These are phyloP conservation scores for Quercus gilva DNA, from an alignment of 306 rosid genomes.

Conservation along the genomic window DNA sequence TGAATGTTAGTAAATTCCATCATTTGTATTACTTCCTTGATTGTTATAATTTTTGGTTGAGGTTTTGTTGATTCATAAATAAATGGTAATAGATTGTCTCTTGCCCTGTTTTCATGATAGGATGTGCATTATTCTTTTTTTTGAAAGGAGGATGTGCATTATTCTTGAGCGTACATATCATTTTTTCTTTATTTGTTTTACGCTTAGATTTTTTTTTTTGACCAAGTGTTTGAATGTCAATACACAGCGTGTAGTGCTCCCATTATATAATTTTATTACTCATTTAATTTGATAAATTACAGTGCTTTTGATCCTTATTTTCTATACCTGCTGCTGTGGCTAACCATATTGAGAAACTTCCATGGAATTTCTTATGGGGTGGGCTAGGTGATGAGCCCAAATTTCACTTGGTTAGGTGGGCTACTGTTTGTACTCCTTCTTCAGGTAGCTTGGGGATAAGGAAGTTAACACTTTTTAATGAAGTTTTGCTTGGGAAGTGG, in stretches of 20 bases:
- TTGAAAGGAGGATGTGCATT: slow-evolving; percentile 1
- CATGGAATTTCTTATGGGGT: too few species aligned
- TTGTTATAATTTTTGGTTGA: slow-evolving; percentile 20
- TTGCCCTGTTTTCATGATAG: slow-evolving; percentile 9
- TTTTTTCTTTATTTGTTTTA: background rate
- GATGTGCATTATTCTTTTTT: slow-evolving; percentile 3
- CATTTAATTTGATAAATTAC: background rate
- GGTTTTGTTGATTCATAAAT: slow-evolving; percentile 20
- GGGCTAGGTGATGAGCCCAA: too few species aligned
- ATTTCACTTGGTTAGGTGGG: too few species aligned
- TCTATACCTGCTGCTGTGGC: too few species aligned
- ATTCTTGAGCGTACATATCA: slow-evolving; percentile 4
- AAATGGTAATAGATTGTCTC: slow-evolving; percentile 11
- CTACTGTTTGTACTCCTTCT: too few species aligned
- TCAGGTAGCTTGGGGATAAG: too few species aligned
- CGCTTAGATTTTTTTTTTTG: background rate
- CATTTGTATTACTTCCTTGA: slow-evolving; percentile 41
- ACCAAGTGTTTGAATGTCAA: slow-evolving; percentile 11
- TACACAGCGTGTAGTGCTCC: background rate
- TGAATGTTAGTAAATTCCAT: slow-evolving; percentile 71
- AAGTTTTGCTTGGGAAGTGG: too few species aligned
- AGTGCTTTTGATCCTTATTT: too few species aligned
- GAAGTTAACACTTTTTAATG: too few species aligned
- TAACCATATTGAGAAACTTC: too few species aligned
- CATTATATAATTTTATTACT: background rate